Base-by-base conservation (phyloP, 768 basidiomycete species). In the Boletus sp. region DNA sequence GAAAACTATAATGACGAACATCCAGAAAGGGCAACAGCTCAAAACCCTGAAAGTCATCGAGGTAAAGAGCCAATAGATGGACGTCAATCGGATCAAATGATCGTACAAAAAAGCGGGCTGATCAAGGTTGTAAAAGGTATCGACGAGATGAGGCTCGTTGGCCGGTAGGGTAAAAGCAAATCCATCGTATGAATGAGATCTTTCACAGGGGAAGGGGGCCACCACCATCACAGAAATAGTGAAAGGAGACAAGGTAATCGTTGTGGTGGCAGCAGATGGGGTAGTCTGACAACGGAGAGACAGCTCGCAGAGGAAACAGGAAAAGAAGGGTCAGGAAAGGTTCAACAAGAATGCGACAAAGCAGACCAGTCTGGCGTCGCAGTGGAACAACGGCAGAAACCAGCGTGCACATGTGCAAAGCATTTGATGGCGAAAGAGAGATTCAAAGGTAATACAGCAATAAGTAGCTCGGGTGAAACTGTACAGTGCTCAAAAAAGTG, bases 111-210 rank as follows among this genome's bases (percentile, higher is more conserved):
- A 46, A 33, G 2, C 4, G 25, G 6, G 9, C 2, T 30, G 10
- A 29, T 34, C 42, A 46, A 42, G 34, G 42, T 23, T 17, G 5
- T 15, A 32, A 54, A 55, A 57, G 69, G 69, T 70, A 70, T 70
- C 57, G 53, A 70, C 69, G 69, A 70, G 69, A 57, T 59, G 69
- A 71, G 70, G 70, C 69, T 72, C 69, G 69, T 70, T 72, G 48
- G 43, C 64, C 67, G 57, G 69, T 59, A 51, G 39, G 14, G 64
- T 62, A 51, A 64, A 68, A 70, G 60, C 51, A 54, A 55, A 56
- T 58, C 52, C 66, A 55, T 52, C 25, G 32, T 32, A 49, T 52
- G 53, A 51, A 51, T 51, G 60, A 25, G 1, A 40, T 50, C 61
- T 57, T 70, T 65, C 52, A 63, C 54, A 21, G 40, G 53, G 45